Evolutionary conservation across 129 eudicot genomes (phyloP), one percentile per base, ranked within the genome.

Genomic region (Dittrichia graveolens): DNA sequence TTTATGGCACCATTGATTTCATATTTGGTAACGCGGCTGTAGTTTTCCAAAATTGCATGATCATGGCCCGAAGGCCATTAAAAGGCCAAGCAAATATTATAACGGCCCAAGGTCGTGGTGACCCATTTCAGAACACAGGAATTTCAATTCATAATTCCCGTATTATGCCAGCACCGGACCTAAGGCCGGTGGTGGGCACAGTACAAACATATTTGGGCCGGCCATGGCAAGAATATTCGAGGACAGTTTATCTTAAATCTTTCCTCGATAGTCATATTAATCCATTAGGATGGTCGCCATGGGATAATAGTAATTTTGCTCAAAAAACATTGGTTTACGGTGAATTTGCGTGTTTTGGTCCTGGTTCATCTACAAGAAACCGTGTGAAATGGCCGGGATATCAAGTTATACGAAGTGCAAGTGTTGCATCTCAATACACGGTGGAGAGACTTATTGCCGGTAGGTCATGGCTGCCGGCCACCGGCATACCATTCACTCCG

Each of bases 1-100:
- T 86, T 10, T 89, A 80, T 13, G 96, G 96, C 59, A 89, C 96
- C 5, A 62, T 89, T 0, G 96, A 89, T 71, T 86, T 89, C 81
- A 86, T 89, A 16, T 89, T 86, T 54, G 92, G 96, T 18, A 84
- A 89, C 24, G 96, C 88, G 0, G 92, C 92, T 0, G 90, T 81
- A 0, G 89, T 86, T 6, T 71, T 89, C 55, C 96, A 89, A 72
- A 89, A 82, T 50, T 84, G 89, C 79, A 67, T 77, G 85, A 89
- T 89, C 66, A 72, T 76, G 63, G 88, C 83, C 10, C 75, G 92
- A 63, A 74, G 68, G 38, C 96, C 96, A 3, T 50, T 81, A 52
- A 75, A 57, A 16, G 83, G 84, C 10, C 89, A 84, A 72, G 65
- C 65, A 5, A 79, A 79, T 45, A 64, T 78, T 6, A 70, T 86